Percentiles rank a stretch among this genome's conserved stretches.
phyloP scores from a whole-genome alignment of 2,329 filamentous ascomycete species.

The Aspergillus bombycis region DNA sequence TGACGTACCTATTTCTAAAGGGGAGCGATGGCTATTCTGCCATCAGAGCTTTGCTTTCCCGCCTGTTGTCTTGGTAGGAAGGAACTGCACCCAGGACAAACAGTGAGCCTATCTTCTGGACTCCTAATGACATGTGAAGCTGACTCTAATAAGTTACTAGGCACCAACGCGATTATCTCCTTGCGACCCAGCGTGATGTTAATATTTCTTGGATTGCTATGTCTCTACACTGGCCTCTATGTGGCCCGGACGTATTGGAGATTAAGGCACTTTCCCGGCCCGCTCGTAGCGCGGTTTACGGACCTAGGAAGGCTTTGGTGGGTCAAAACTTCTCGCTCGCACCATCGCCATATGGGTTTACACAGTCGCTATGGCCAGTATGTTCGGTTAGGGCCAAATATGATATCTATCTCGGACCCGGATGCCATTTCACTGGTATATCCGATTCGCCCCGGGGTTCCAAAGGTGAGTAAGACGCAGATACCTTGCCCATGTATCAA shows the following conservation, averaged over 20 bases:
- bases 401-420: slow-evolving; percentile 24
- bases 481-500: background rate
- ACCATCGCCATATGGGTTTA: slow-evolving; percentile 4
- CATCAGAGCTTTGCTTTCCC: background rate
- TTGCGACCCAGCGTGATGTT: background rate
- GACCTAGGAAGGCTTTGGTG: slow-evolving; percentile 7
- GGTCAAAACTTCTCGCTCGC: slow-evolving; percentile 1
- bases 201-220: background rate
- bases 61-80: background rate
- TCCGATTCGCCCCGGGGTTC: slow-evolving; percentile 27
- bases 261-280: slow-evolving; percentile 20
- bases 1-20: background rate
- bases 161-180: background rate
- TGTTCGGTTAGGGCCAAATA: slow-evolving; percentile 33
- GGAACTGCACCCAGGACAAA: background rate
- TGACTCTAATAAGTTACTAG: background rate
- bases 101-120: background rate
- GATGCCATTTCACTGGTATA: slow-evolving; percentile 8
- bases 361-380: slow-evolving; percentile 24
- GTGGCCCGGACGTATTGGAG: background rate
- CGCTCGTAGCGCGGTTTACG: slow-evolving; percentile 1
- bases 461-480: slow-evolving; percentile 1
- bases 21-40: background rate
- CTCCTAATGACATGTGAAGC: background rate
- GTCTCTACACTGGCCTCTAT: background rate